Conservation (phyloP, 345 rosid genomes). For the Moricandia moricandioides region DNA sequence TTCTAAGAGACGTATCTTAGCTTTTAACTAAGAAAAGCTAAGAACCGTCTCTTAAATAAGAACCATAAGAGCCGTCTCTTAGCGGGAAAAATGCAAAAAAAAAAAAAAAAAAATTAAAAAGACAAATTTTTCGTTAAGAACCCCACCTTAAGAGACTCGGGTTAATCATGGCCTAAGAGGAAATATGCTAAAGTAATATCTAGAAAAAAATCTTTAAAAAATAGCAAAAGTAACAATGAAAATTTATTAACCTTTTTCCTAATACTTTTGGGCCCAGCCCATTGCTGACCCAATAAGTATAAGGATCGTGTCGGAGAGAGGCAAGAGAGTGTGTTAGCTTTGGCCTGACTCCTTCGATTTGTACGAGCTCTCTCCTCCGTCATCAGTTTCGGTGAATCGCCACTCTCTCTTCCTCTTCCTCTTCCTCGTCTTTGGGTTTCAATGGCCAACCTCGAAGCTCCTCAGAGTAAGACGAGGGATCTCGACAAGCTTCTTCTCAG, state of each 20-base stretch:
- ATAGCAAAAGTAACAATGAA: neutral
- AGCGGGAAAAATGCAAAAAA: no score
- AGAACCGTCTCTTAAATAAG: no score
- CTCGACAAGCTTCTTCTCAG: slow-evolving; percentile 92
- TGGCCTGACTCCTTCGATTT: neutral
- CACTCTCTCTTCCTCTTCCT: neutral
- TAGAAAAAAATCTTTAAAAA: neutral
- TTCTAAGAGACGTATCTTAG: neutral
- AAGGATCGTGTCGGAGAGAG: neutral
- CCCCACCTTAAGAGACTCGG: no score
- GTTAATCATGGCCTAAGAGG: no score
- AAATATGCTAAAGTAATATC: neutral
- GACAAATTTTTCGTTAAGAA: no score
- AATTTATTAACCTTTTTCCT: neutral
- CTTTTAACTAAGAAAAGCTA: no score
- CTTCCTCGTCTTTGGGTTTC: neutral
- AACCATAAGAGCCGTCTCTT: no score
- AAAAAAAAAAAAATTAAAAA: no score
- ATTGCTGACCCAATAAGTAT: slow-evolving; percentile 7
- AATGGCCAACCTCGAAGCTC: slow-evolving; percentile 55
- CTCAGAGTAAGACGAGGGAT: slow-evolving; percentile 73
- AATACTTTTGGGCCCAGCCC: slow-evolving; percentile 17
- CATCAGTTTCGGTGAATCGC: slow-evolving; percentile 27
- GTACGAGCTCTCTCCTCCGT: slow-evolving; percentile 28
- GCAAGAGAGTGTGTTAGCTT: slow-evolving; percentile 10